Percentiles rank a stretch among this genome's conserved stretches.
These are phyloP conservation scores for Macrophomina pseudophaseolina DNA, from an alignment of 2,329 filamentous ascomycete species.

Conservation along the genomic window DNA sequence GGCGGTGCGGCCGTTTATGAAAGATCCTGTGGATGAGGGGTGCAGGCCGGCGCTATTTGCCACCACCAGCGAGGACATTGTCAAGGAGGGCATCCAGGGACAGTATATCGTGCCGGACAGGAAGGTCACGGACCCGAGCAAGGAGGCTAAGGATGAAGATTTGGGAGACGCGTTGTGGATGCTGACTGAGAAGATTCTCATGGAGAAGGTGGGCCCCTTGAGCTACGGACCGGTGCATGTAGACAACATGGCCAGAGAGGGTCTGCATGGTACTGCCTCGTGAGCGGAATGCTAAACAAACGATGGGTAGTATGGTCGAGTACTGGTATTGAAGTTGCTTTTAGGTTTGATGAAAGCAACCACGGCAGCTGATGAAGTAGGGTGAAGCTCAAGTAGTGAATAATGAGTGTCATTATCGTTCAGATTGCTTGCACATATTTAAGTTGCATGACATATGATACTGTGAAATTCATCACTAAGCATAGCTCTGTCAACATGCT, in stretches of 20 bases:
- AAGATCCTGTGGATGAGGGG: constrained; percentile 54
- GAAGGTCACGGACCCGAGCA: constrained; percentile 51
- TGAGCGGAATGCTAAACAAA: background rate
- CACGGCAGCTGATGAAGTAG: background rate
- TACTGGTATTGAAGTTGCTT: too few relatives aligned
- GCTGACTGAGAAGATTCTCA: constrained; percentile 52
- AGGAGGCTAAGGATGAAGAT: constrained; percentile 49
- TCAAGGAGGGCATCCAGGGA: constrained; percentile 52
- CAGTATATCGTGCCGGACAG: constrained; percentile 57
- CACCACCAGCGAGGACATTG: constrained; percentile 51
- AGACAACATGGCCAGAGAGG: constrained; percentile 15
- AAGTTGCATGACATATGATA: too few relatives aligned
- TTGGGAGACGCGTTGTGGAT: constrained; percentile 53
- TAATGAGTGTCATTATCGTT: too few relatives aligned
- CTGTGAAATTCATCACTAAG: too few relatives aligned
- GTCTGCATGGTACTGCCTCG: constrained; percentile 3
- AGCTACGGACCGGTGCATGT: constrained; percentile 24
- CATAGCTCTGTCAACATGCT: too few relatives aligned
- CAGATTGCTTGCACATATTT: too few relatives aligned
- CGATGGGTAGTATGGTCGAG: background rate
- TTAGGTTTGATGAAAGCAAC: too few relatives aligned
- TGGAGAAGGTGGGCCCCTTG: constrained; percentile 44
- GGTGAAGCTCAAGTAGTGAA: too few relatives aligned
- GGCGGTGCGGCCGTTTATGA: constrained; percentile 54
- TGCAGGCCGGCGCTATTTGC: constrained; percentile 57